Percentiles rank a stretch among this genome's conserved stretches.
Conservation (phyloP, 805 yeast species). For the Wickerhamiella azymoides region DNA sequence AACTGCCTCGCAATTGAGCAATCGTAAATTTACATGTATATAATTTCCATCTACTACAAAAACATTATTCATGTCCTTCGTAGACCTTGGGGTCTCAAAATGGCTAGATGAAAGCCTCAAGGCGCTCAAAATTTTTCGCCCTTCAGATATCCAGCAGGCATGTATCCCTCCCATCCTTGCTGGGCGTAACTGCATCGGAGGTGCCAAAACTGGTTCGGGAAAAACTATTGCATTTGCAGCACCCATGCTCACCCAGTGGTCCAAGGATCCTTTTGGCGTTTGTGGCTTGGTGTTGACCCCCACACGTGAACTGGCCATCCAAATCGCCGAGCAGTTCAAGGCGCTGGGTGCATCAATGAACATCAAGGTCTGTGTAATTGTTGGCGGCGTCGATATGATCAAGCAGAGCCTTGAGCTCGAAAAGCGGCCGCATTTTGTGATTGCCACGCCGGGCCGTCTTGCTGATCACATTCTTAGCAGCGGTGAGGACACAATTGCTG, state of each 20-base stretch:
- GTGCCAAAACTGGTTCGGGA: conserved; percentile 97
- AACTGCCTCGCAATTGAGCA: too few relatives aligned
- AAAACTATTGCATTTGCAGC: conserved; percentile 95
- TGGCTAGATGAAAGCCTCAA: conserved; percentile 75
- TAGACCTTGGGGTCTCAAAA: conserved; percentile 58
- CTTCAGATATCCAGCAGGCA: conserved; percentile 75
- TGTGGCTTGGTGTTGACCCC: conserved; percentile 86
- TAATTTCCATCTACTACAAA: too few relatives aligned
- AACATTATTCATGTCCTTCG: conserved; percentile 31
- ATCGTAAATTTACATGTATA: too few relatives aligned
- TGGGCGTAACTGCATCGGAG: conserved; percentile 91
- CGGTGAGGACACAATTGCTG: conserved; percentile 76
- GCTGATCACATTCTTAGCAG: conserved; percentile 82
- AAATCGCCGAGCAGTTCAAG: conserved; percentile 90
- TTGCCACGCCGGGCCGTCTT: conserved; percentile 93
- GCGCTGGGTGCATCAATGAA: conserved; percentile 88
- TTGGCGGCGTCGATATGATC: conserved; percentile 94
- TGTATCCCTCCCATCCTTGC: conserved; percentile 77
- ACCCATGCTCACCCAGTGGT: conserved; percentile 93
- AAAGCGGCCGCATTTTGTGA: conserved; percentile 78
- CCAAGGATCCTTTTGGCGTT: conserved; percentile 87
- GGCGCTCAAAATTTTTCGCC: conserved; percentile 70
- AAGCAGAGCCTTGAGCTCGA: conserved; percentile 73
- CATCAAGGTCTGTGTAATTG: conserved; percentile 65
- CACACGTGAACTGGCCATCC: conserved; percentile 79